A percentile compares a stretch with the other conserved stretches of the same genome.
phyloP scores from a whole-genome alignment of 805 yeast genomes.

The Candida mattraensis region DNA sequence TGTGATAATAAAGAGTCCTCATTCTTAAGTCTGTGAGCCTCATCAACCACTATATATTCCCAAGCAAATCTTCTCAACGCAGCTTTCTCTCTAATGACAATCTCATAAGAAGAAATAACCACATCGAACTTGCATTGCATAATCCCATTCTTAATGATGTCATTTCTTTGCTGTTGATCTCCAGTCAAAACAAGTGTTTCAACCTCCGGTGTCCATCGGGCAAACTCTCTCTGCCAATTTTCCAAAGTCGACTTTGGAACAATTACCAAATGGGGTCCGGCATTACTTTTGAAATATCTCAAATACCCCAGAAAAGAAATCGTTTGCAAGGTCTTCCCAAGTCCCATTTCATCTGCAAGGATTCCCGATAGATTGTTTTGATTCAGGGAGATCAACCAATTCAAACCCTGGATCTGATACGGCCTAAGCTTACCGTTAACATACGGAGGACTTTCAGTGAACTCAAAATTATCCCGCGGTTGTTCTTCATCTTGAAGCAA shows the following conservation, averaged over 20 bases:
- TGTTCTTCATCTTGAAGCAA: constrained; percentile 59
- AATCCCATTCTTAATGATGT: constrained; percentile 49
- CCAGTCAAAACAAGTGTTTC: constrained; percentile 71
- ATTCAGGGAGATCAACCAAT: constrained; percentile 71
- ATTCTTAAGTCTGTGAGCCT: constrained; percentile 80
- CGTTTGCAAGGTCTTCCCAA: constrained; percentile 80
- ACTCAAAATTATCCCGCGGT: constrained; percentile 41
- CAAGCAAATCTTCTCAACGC: constrained; percentile 65
- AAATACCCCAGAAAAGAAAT: constrained; percentile 74
- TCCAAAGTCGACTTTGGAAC: constrained; percentile 81
- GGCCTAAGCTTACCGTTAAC: constrained; percentile 65
- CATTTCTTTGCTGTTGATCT: constrained; percentile 64
- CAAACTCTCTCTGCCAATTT: constrained; percentile 77
- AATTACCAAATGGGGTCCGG: constrained; percentile 74
- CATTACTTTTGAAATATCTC: constrained; percentile 55
- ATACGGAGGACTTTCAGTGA: constrained; percentile 51
- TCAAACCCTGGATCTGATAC: constrained; percentile 77
- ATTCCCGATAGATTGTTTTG: constrained; percentile 73
- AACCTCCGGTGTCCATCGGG: constrained; percentile 79
- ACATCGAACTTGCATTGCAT: constrained; percentile 70
- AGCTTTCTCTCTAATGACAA: constrained; percentile 72
- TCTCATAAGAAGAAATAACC: constrained; percentile 70
- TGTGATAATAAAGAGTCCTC: constrained; percentile 73
- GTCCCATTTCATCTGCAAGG: constrained; percentile 84
- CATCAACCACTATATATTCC: constrained; percentile 79